Evolutionary conservation across 2,329 filamentous ascomycete species (phyloP).

Genomic region (Niveomyces coronatus): DNA sequence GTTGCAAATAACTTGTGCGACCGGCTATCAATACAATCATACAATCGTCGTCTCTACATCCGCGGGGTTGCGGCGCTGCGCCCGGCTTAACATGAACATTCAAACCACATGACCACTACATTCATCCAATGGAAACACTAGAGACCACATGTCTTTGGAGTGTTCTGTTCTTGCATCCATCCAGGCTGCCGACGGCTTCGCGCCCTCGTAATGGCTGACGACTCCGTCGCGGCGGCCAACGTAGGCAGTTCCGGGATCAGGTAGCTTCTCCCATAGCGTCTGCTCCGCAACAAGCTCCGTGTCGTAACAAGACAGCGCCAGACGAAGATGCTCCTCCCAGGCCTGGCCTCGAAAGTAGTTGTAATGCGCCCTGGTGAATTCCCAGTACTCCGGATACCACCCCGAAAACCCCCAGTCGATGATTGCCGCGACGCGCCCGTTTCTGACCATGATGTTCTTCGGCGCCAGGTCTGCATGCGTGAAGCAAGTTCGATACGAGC

Average conservation of each 20-base stretch:
- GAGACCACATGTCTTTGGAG: background rate
- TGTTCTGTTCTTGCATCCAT: background rate
- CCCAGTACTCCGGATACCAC: slow-evolving; percentile 25
- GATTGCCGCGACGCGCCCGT: slow-evolving; percentile 18
- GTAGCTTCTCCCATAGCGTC: background rate
- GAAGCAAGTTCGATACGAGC: slow-evolving; percentile 16
- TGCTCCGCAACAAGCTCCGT: slow-evolving; percentile 1
- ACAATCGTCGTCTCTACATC: too few relatives aligned
- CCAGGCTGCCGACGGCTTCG: background rate
- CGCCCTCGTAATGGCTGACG: background rate
- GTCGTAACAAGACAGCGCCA: slow-evolving; percentile 2
- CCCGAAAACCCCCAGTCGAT: slow-evolving; percentile 25
- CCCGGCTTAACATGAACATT: too few relatives aligned
- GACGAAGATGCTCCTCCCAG: slow-evolving; percentile 15
- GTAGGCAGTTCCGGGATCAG: background rate
- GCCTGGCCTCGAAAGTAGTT: slow-evolving; percentile 11
- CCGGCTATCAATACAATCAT: too few relatives aligned
- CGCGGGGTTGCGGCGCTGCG: too few relatives aligned
- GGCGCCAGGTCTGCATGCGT: slow-evolving; percentile 18
- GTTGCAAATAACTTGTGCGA: too few relatives aligned
- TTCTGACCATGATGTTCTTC: slow-evolving; percentile 19
- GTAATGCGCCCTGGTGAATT: slow-evolving; percentile 20
- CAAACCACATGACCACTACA: too few relatives aligned
- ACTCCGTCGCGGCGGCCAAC: background rate
- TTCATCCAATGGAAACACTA: background rate